Evolutionary conservation across 2,329 filamentous ascomycete species (phyloP).

Genomic region (Penicillium sp.): DNA sequence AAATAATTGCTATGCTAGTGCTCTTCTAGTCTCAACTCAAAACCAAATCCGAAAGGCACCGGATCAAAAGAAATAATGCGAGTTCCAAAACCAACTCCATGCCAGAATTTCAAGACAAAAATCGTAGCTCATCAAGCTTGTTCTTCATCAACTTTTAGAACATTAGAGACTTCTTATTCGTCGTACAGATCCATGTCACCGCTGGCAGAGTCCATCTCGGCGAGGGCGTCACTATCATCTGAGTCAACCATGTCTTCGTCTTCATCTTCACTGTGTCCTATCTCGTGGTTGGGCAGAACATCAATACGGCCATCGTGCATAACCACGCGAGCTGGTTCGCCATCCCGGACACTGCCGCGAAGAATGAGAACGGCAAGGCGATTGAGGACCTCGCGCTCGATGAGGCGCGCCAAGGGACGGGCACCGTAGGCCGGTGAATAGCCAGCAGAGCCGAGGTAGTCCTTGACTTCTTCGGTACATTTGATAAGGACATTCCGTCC

Average conservation of each 20-base stretch:
- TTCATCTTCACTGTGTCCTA: slow-evolving; percentile 41
- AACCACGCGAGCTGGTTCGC: slow-evolving; percentile 73
- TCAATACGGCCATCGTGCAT: slow-evolving; percentile 72
- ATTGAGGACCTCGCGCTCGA: slow-evolving; percentile 97
- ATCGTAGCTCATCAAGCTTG: no score
- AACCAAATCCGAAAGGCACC: no score
- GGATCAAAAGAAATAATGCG: no score
- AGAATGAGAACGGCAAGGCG: slow-evolving; percentile 85
- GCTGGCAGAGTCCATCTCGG: slow-evolving; percentile 59
- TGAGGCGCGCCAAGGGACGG: slow-evolving; percentile 76
- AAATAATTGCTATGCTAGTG: no score
- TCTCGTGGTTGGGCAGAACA: slow-evolving; percentile 77
- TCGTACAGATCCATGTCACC: slow-evolving; percentile 62
- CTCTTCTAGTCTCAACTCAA: no score
- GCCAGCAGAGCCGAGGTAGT: slow-evolving; percentile 84
- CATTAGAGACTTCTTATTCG: slow-evolving; percentile 15
- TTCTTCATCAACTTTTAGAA: no score
- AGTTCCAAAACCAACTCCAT: no score
- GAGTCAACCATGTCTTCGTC: slow-evolving; percentile 71
- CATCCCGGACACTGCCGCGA: slow-evolving; percentile 75
- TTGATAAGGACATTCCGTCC: slow-evolving; percentile 77
- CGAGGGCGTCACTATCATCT: slow-evolving; percentile 59
- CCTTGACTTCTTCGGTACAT: slow-evolving; percentile 78
- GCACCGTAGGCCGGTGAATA: slow-evolving; percentile 96
- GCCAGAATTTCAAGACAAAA: no score